A percentile compares a stretch with the other conserved stretches of the same genome.
phyloP scores from a whole-genome alignment of 2,329 filamentous ascomycete genomes.

The Cladophialophora bantiana region DNA sequence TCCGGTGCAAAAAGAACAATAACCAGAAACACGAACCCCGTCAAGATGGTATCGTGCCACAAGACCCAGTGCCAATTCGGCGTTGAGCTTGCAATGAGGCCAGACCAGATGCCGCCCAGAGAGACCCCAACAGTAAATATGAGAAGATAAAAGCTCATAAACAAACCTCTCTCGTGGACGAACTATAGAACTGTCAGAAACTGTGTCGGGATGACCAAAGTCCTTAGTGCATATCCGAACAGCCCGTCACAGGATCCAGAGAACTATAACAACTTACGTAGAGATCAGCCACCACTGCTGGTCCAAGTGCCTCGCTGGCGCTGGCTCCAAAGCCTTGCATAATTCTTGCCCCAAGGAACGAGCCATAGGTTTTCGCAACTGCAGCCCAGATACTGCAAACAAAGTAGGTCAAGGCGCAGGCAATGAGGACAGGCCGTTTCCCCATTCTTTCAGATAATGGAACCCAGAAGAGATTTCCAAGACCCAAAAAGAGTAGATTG shows the following conservation, averaged over 20 bases:
- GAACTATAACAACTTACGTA: too few species aligned
- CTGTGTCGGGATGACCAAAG: background rate
- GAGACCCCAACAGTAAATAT: slow-evolving; percentile 51
- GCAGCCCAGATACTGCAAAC: slow-evolving; percentile 65
- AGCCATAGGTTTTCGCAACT: slow-evolving; percentile 61
- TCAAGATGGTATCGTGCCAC: slow-evolving; percentile 17
- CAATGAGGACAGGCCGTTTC: slow-evolving; percentile 60
- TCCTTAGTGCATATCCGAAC: background rate
- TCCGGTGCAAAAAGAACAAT: slow-evolving; percentile 16
- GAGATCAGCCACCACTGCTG: slow-evolving; percentile 58
- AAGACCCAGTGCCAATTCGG: slow-evolving; percentile 23
- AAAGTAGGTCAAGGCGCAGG: slow-evolving; percentile 60
- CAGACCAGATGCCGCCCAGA: slow-evolving; percentile 17
- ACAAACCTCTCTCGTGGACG: slow-evolving; percentile 68
- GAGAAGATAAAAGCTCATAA: slow-evolving; percentile 56
- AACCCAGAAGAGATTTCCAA: slow-evolving; percentile 67
- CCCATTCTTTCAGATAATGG: slow-evolving; percentile 63
- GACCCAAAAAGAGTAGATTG: slow-evolving; percentile 62
- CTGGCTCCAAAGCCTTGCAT: slow-evolving; percentile 69
- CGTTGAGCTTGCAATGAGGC: slow-evolving; percentile 20
- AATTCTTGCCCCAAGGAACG: slow-evolving; percentile 68
- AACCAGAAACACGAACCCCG: slow-evolving; percentile 9
- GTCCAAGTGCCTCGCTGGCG: slow-evolving; percentile 59
- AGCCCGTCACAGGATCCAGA: slow-evolving; percentile 35
- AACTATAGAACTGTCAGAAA: slow-evolving; percentile 65